These are phyloP conservation scores for Sporisorium sorghi DNA, from an alignment of 1,284 basidiomycete genomes.

Conservation along the genomic window DNA sequence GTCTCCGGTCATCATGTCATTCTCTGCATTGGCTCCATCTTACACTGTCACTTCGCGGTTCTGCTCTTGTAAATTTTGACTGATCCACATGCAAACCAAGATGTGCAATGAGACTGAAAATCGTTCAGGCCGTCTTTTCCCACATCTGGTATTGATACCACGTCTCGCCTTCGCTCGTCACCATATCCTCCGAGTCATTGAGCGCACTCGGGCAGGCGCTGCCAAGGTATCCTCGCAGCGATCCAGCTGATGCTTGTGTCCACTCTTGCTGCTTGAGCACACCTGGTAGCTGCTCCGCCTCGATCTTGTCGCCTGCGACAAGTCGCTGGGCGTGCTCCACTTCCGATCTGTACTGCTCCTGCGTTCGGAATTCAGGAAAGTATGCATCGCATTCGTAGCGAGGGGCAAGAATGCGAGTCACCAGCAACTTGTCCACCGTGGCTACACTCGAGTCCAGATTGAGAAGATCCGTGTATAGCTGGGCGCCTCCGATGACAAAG, in stretches of 20 bases:
- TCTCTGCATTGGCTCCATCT: background rate
- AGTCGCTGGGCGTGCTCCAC: slow-evolving; percentile 15
- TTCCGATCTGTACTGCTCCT: slow-evolving; percentile 36
- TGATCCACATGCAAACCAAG: background rate
- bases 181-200: slow-evolving; percentile 16
- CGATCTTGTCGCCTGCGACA: background rate
- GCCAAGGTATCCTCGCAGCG: slow-evolving; percentile 29
- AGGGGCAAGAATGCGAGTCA: slow-evolving; percentile 84
- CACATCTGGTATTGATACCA: slow-evolving; percentile 51
- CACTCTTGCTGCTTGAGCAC: slow-evolving; percentile 24
- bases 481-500: slow-evolving; percentile 91
- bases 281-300: background rate
- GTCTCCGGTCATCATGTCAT: background rate
- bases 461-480: slow-evolving; percentile 79
- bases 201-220: slow-evolving; percentile 24
- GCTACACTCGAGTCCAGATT: slow-evolving; percentile 1
- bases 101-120: background rate
- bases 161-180: slow-evolving; percentile 34
- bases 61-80: slow-evolving; percentile 9
- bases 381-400: slow-evolving; percentile 87
- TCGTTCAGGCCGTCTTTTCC: slow-evolving; percentile 22
- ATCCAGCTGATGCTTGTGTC: slow-evolving; percentile 24
- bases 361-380: slow-evolving; percentile 78
- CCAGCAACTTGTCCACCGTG: slow-evolving; percentile 71
- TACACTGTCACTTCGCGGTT: slow-evolving; percentile 30